These are phyloP conservation scores for Eucalyptus melliodora DNA, from an alignment of 345 rosid species.

Conservation along the genomic window DNA sequence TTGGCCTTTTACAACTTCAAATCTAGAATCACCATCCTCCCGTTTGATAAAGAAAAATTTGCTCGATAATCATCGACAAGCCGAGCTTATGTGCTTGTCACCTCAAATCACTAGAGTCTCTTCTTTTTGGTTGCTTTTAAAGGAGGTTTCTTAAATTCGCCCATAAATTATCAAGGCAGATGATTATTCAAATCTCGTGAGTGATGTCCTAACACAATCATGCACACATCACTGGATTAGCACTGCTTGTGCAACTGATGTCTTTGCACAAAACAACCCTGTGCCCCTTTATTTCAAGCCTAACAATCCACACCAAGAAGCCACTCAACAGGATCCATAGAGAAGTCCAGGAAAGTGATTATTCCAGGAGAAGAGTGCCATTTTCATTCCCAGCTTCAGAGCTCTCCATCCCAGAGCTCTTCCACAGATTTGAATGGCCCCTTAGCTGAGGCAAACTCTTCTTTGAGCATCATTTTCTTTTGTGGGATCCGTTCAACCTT, in stretches of 20 bases:
- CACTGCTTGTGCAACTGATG: not conserved
- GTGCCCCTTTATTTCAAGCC: not conserved
- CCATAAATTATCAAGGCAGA: not conserved
- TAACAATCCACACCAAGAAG: not conserved
- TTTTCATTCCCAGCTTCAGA: not conserved
- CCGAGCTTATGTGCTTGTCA: no score
- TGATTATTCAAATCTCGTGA: not conserved
- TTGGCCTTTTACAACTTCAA: not conserved
- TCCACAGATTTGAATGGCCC: not conserved
- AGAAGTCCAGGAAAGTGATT: not conserved
- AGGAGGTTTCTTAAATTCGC: not conserved
- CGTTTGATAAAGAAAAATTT: not conserved
- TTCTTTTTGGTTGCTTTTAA: not conserved
- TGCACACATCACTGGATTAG: not conserved
- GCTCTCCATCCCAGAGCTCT: slow-evolving; percentile 1
- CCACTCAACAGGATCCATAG: not conserved
- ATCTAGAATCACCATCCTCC: not conserved
- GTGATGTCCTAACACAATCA: not conserved
- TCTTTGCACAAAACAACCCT: not conserved
- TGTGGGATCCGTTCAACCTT: not conserved
- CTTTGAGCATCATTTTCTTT: not conserved
- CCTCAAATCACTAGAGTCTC: not conserved
- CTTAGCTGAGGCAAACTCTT: not conserved
- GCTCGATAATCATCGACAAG: no score
- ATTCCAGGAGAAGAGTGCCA: not conserved